Evolutionary conservation across 179 eudicot species (phyloP), one percentile per base, ranked within the genome.

Genomic region (Amaranthus tricolor): DNA sequence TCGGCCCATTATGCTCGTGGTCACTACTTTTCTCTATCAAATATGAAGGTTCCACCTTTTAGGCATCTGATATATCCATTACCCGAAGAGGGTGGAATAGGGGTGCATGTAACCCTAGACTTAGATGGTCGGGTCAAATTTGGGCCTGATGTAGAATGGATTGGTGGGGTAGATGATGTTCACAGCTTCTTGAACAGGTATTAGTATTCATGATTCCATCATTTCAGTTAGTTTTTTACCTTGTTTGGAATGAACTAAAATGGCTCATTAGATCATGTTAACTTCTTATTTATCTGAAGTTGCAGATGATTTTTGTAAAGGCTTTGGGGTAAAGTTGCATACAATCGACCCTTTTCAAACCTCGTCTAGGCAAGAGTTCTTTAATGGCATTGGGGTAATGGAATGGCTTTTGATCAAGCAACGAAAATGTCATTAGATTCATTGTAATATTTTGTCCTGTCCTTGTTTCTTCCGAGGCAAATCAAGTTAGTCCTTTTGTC

Each of bases 111-210:
- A 64, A 92, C 98, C 6, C 74, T 94, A 69, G 96, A 92, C 79
- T 77, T 94, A 66, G 84, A 88, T 76, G 97, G 96, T 61, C 96
- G 86, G 77, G 89, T 92, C 77, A 94, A 88, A 77, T 94, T 94
- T 74, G 98, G 98, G 57, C 98, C 98, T 59, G 94, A 94, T 72
- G 98, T 94, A 7, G 97, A 92, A 84, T 94, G 98, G 98, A 85
- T 94, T 59, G 79, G 78, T 70, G 89, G 84, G 10, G 73, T 82
- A 24, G 85, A 82, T 83, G 97, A 92, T 80, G 66, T 72, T 62
- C 76, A 88, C 65, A 79, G 88, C 88, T 90, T 94, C 85, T 82
- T 86, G 79, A 90, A 94, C 81, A 81, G 78, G 98, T 94, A 86
- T 75, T 75, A 45, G 45, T 44, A 7, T 54, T 47, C 40, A 5